Evolutionary conservation across 1,284 basidiomycete genomes (phyloP), one percentile per base, ranked within the genome.

Genomic region (Mycosarcoma mackinlayi): DNA sequence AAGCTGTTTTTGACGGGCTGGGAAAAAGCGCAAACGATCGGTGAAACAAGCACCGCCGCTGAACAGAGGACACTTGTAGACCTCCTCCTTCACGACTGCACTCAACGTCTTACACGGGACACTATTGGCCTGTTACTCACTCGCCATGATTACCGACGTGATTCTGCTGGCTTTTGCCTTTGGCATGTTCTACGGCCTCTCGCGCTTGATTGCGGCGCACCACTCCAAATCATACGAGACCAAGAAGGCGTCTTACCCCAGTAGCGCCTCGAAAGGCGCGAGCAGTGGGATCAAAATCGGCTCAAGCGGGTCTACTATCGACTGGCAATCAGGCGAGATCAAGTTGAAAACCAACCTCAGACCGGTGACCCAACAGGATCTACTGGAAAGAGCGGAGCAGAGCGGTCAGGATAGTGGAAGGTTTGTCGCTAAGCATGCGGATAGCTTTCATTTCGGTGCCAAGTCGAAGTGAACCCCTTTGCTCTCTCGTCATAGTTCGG

Each of bases 361-460:
- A 8, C 56, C 62, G 3, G 28, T 47, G 3, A 46, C 62, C 8
- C 62, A 65, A 35, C 47, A 65, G 31, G 37, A 65, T 2, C 19
- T 65, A 4, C 23, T 65, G 13, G 55, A 65, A 2, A 23, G 6
- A 4, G 55, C 62, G 0, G 30, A 50, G 0, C 10, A 21, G 8
- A n/a, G 7, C 3, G 61, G 61, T 1, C 3, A n/a, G 14, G 35
- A 58, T 1, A 38, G 55, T 0, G 55, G 50, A 0, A 58, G 33
- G 14, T 65, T 56, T 18, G 34, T 59, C 4, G 8, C 42, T 4
- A 1, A 52, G 7, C 65, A 60, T 30, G 34, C 30, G 3, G 44
- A 56, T 0, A 62, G 58, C 23, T 54, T 61, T 27, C 37, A 38
- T 1, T 59, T 66, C 23, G 60, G 51, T 0, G 44, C 45, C 1